Conservation (phyloP, 257 asterid genomes). For the Scutellaria galericulata region DNA sequence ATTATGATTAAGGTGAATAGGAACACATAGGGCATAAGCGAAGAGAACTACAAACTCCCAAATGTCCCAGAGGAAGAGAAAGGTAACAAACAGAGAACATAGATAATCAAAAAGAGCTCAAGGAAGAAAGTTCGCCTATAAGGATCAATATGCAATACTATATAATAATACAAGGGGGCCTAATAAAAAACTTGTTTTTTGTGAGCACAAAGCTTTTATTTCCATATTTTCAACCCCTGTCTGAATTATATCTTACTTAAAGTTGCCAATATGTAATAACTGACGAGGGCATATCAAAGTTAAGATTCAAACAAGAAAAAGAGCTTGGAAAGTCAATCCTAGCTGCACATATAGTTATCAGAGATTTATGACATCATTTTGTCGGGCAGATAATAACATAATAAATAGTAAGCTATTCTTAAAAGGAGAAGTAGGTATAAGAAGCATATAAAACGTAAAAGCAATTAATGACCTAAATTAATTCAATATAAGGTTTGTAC, state of each 20-base stretch:
- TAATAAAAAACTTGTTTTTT: neutral
- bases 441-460: neutral
- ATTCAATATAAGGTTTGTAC: neutral
- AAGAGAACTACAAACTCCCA: constrained; percentile 6
- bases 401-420: neutral
- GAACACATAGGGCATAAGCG: neutral
- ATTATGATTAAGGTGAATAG: constrained; percentile 4
- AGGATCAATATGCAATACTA: constrained; percentile 12
- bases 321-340: neutral
- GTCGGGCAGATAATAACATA: constrained; percentile 15
- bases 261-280: constrained; percentile 14
- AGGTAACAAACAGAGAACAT: neutral
- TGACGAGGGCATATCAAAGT: constrained; percentile 21
- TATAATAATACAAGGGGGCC: neutral
- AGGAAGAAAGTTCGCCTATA: constrained; percentile 4
- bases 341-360: neutral
- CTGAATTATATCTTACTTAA: neutral
- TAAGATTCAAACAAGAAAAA: neutral
- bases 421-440: neutral
- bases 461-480: neutral
- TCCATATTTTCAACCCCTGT: neutral
- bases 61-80: constrained; percentile 25
- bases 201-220: neutral
- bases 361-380: neutral
- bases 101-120: constrained; percentile 10